Percentiles rank a stretch among this genome's conserved stretches.
phyloP scores from a whole-genome alignment of 306 rosid genomes.

The Ormosia semicastrata region DNA sequence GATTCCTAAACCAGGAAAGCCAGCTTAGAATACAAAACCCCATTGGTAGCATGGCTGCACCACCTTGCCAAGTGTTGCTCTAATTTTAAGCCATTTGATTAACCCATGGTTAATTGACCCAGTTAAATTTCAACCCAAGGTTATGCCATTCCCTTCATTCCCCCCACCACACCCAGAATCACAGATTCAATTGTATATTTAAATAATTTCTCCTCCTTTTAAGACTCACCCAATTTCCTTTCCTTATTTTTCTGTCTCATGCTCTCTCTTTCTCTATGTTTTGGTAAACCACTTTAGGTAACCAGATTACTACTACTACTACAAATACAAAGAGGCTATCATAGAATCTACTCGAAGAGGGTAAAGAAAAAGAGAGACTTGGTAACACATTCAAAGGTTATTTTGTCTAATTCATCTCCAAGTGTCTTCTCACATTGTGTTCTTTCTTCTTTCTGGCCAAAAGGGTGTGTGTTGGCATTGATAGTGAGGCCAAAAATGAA shows the following conservation, averaged over 20 bases:
- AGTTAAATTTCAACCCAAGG: slow-evolving; percentile 29
- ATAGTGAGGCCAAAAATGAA: slow-evolving; percentile 49
- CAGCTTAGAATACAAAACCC: slow-evolving; percentile 32
- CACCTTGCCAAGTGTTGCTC: slow-evolving; percentile 69
- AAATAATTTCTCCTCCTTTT: neutral
- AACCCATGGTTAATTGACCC: slow-evolving; percentile 60
- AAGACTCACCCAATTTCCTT: neutral
- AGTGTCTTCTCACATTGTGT: slow-evolving; percentile 6
- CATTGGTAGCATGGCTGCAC: slow-evolving; percentile 91
- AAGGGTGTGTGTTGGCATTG: neutral
- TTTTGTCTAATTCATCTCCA: neutral
- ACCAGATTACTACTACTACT: slow-evolving; percentile 39
- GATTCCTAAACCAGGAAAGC: slow-evolving; percentile 31
- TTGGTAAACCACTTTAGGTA: slow-evolving; percentile 87
- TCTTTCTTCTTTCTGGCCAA: neutral
- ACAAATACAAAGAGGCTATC: slow-evolving; percentile 15
- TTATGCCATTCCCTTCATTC: neutral
- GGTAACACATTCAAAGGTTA: neutral
- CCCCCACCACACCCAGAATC: neutral
- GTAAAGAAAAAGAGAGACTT: neutral
- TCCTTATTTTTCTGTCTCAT: slow-evolving; percentile 3
- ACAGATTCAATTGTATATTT: neutral
- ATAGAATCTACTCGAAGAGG: slow-evolving; percentile 22
- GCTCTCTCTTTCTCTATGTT: slow-evolving; percentile 35
- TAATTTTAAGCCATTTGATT: slow-evolving; percentile 25